Conservation (phyloP, 441 rosid species). For the Macaranga tanarius region DNA sequence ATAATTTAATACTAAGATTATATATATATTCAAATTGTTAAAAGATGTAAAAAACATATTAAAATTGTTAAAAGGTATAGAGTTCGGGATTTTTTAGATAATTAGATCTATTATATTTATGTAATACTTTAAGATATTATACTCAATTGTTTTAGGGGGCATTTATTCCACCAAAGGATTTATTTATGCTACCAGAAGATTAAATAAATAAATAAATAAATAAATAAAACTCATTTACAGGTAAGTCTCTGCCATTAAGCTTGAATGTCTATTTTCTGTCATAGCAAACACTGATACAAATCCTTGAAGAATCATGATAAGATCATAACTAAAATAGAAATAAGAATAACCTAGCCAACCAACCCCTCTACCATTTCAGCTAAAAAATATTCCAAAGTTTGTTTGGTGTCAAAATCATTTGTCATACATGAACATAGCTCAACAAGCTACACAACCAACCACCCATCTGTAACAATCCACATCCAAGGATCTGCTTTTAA, state of each 20-base stretch:
- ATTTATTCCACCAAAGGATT: no score
- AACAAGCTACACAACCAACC: background rate
- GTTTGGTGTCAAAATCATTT: background rate
- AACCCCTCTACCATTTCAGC: background rate
- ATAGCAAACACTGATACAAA: background rate
- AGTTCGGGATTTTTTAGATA: no score
- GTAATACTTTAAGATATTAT: no score
- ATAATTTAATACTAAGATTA: no score
- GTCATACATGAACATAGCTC: background rate
- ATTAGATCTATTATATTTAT: no score
- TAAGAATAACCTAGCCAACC: background rate
- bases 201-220: no score
- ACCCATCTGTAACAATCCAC: background rate
- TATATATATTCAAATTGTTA: no score
- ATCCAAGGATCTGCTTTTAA: background rate
- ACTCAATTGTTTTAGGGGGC: no score
- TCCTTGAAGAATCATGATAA: background rate
- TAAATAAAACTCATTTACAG: no score
- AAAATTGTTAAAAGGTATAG: no score
- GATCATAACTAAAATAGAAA: background rate
- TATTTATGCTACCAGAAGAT: no score
- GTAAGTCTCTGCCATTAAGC: background rate
- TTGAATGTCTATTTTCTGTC: background rate
- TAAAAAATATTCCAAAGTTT: background rate
- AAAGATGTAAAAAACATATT: no score